Evolutionary conservation across 1,284 basidiomycete genomes (phyloP).

Genomic region (Austropuccinia psidii): DNA sequence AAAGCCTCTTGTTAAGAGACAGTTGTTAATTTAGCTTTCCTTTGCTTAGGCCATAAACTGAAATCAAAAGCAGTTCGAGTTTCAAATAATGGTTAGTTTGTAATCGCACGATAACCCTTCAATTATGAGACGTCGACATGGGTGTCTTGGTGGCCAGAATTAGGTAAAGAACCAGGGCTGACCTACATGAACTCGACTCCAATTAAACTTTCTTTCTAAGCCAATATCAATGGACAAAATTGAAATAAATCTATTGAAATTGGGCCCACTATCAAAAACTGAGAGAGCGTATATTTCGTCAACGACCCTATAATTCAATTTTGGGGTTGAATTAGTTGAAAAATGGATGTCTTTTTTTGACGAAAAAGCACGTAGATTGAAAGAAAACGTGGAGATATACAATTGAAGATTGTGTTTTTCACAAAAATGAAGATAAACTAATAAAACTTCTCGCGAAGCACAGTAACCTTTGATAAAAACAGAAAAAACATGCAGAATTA

Average conservation of each 20-base stretch:
- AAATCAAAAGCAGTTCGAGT: too few species aligned
- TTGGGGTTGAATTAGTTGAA: neutral
- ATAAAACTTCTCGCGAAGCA: constrained; percentile 5
- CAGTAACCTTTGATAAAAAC: constrained; percentile 4
- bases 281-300: constrained; percentile 31
- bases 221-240: neutral
- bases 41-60: too few species aligned
- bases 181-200: neutral
- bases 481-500: too few species aligned
- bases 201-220: neutral
- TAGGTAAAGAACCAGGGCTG: too few species aligned
- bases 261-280: neutral
- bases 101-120: too few species aligned
- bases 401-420: constrained; percentile 22
- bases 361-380: neutral
- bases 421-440: constrained; percentile 2
- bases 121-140: too few species aligned
- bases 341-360: neutral
- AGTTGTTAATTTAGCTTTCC: too few species aligned
- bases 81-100: too few species aligned
- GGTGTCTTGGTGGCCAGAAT: too few species aligned
- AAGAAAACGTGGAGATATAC: neutral
- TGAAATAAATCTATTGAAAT: neutral
- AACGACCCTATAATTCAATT: neutral
- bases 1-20: too few species aligned